Conservation (phyloP, 371 early-diverging fungal genomes). For the Syncephalastrum racemosum region DNA sequence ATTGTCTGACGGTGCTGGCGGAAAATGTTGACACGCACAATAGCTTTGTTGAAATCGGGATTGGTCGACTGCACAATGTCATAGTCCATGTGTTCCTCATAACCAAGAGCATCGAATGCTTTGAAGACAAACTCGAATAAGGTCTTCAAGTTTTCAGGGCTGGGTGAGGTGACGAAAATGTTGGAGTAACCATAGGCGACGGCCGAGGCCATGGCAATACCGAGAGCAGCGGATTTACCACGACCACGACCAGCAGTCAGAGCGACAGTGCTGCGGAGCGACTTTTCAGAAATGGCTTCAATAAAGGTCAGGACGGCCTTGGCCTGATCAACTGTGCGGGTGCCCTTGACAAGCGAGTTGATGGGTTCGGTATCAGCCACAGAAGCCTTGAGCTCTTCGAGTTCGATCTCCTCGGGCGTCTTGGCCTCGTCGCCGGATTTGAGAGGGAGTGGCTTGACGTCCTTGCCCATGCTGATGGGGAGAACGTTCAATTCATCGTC, state of each 20-base stretch:
- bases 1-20: constrained; percentile 98
- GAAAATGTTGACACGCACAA: constrained; percentile 95
- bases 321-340: constrained; percentile 94
- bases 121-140: constrained; percentile 97
- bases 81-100: constrained; percentile 97
- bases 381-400: constrained; percentile 79
- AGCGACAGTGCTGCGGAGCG: constrained; percentile 86
- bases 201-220: constrained; percentile 95
- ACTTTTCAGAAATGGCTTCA: constrained; percentile 93
- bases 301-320: constrained; percentile 94
- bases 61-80: constrained; percentile 95
- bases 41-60: constrained; percentile 92
- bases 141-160: constrained; percentile 97
- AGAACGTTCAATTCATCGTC: constrained; percentile 97
- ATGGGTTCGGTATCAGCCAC: constrained; percentile 88
- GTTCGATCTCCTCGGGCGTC: constrained; percentile 71
- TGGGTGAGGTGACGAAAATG: constrained; percentile 98
- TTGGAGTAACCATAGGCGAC: constrained; percentile 98
- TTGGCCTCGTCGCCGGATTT: constrained; percentile 53
- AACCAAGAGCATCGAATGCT: constrained; percentile 96
- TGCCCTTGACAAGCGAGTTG: constrained; percentile 74
- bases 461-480: constrained; percentile 88
- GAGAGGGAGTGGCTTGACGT: constrained; percentile 82
- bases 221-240: constrained; percentile 99
- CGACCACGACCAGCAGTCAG: constrained; percentile 99